A percentile compares a stretch with the other conserved stretches of the same genome.
phyloP scores from a whole-genome alignment of 768 basidiomycete species.

The Cystofilobasidium capitatum region DNA sequence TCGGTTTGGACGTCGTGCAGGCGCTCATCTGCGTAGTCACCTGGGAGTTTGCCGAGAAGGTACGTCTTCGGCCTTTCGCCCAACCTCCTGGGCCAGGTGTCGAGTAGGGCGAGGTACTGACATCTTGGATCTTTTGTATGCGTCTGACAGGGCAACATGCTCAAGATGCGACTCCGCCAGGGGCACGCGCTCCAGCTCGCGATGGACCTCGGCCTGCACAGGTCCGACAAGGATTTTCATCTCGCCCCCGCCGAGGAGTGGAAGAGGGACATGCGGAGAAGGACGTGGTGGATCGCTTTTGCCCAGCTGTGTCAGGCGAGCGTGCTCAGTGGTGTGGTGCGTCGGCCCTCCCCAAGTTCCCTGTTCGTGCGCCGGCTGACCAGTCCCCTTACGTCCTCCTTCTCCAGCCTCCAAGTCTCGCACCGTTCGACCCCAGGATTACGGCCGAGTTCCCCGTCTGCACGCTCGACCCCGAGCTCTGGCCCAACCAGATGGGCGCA shows the following conservation, averaged over 20 bases:
- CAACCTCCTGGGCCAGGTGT: neutral
- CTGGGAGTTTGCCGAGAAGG: conserved; percentile 20
- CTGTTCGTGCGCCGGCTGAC: neutral
- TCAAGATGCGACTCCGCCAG: conserved; percentile 3
- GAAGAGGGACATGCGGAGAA: conserved; percentile 17
- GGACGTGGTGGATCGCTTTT: conserved; percentile 25
- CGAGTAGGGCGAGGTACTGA: neutral
- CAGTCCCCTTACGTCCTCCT: neutral
- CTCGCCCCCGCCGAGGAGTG: conserved; percentile 17
- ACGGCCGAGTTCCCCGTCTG: conserved; percentile 16
- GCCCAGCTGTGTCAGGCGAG: conserved; percentile 6
- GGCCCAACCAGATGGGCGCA: conserved; percentile 9
- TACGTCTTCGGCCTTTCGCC: neutral
- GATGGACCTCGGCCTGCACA: conserved; percentile 20
- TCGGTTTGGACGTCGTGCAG: conserved; percentile 13
- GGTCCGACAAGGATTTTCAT: neutral
- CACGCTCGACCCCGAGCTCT: conserved; percentile 1
- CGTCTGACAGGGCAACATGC: neutral
- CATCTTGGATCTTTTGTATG: neutral
- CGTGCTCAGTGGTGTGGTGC: conserved; percentile 9
- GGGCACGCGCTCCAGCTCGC: conserved; percentile 10
- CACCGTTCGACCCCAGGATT: conserved; percentile 21
- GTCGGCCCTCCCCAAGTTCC: neutral
- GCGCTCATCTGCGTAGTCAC: conserved; percentile 4
- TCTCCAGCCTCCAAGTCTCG: conserved; percentile 12